These are phyloP conservation scores for Gloeopeniophorella convolvens DNA, from an alignment of 768 basidiomycete genomes.

Conservation along the genomic window DNA sequence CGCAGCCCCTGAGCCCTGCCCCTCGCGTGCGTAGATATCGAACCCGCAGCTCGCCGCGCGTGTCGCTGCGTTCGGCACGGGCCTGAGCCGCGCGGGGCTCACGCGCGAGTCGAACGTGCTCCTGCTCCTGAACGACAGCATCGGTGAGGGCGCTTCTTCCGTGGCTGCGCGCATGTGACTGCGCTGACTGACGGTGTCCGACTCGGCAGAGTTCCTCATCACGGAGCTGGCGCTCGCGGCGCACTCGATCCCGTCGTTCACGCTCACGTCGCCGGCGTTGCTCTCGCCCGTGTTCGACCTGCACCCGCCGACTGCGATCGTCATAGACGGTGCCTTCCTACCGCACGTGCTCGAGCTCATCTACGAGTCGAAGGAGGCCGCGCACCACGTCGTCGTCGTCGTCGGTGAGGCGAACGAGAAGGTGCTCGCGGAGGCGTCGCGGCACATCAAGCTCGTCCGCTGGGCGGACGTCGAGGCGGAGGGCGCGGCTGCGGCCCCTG, in stretches of 20 bases:
- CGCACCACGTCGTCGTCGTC: constrained; percentile 55
- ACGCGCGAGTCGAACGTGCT: constrained; percentile 59
- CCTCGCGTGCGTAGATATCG: constrained; percentile 48
- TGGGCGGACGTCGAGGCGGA: constrained; percentile 70
- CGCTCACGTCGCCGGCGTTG: constrained; percentile 50
- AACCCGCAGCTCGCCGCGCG: constrained; percentile 67
- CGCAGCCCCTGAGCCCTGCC: not conserved
- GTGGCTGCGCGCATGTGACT: too few species aligned
- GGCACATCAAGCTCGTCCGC: constrained; percentile 48
- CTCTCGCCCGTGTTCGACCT: constrained; percentile 59
- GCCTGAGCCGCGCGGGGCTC: constrained; percentile 52
- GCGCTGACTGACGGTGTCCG: constrained; percentile 6
- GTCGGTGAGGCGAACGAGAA: constrained; percentile 56
- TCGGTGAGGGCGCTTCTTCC: too few species aligned
- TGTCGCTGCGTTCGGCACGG: constrained; percentile 65
- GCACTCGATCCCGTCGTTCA: constrained; percentile 62
- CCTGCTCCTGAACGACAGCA: constrained; percentile 70
- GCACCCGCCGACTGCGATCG: constrained; percentile 66
- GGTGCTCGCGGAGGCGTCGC: constrained; percentile 40
- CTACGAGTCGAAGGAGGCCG: constrained; percentile 48
- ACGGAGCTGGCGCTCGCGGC: constrained; percentile 73
- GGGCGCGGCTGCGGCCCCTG: constrained; percentile 44
- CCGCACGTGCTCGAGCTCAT: constrained; percentile 65
- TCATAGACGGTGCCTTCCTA: constrained; percentile 62
- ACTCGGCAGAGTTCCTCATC: constrained; percentile 61